Evolutionary conservation across 2,329 filamentous ascomycete genomes (phyloP).

Genomic region (Fusarium tupiense): DNA sequence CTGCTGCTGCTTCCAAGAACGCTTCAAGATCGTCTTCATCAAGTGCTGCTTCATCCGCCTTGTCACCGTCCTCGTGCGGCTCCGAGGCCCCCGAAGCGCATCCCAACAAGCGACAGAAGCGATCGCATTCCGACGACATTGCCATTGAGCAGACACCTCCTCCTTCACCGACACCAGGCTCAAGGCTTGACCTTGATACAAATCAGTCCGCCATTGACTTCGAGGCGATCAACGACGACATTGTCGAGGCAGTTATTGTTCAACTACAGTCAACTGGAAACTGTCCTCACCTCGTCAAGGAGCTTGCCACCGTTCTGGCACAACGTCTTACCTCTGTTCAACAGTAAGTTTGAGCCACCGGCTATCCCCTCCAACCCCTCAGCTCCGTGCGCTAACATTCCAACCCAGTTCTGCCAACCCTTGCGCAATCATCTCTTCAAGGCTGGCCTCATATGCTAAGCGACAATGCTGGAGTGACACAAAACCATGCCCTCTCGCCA

Average conservation of each 20-base stretch:
- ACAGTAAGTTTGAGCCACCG: slow-evolving; percentile 72
- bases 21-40: slow-evolving; percentile 46
- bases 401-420: slow-evolving; percentile 87
- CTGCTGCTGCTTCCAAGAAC: slow-evolving; percentile 58
- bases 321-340: slow-evolving; percentile 83
- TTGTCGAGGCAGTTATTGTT: slow-evolving; percentile 88
- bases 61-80: slow-evolving; percentile 46
- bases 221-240: slow-evolving; percentile 90
- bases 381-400: slow-evolving; percentile 40
- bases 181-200: slow-evolving; percentile 44
- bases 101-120: slow-evolving; percentile 77
- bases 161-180: slow-evolving; percentile 49
- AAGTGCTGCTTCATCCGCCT: slow-evolving; percentile 43
- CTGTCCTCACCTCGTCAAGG: slow-evolving; percentile 92
- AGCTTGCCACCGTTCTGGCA: slow-evolving; percentile 83
- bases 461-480: slow-evolving; percentile 81
- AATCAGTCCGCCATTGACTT: slow-evolving; percentile 63
- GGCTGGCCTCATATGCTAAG: slow-evolving; percentile 89
- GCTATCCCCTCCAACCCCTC: slow-evolving; percentile 24
- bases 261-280: slow-evolving; percentile 92
- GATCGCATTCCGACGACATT: slow-evolving; percentile 84
- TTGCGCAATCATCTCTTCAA: slow-evolving; percentile 92
- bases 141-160: slow-evolving; percentile 79
- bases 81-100: slow-evolving; percentile 50
- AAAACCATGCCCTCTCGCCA: slow-evolving; percentile 86